Percentiles rank a stretch among this genome's conserved stretches.
Conservation (phyloP, 1,284 basidiomycete species). For the Kalmanozyma brasiliensis region DNA sequence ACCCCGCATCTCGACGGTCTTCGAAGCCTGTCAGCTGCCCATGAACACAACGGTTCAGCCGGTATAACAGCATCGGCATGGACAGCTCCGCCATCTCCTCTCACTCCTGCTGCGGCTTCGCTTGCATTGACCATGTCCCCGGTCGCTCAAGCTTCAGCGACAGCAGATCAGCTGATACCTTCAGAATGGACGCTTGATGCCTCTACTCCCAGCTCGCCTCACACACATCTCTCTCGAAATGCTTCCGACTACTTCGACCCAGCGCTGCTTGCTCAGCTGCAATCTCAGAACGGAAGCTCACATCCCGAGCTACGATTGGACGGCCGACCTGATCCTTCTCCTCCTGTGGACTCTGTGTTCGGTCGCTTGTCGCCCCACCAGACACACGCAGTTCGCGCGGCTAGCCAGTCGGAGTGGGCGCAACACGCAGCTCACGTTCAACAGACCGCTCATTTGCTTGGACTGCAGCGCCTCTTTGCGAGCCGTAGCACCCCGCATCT, state of each 20-base stretch:
- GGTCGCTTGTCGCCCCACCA: conserved; percentile 91
- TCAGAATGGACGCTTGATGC: conserved; percentile 29
- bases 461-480: conserved; percentile 40
- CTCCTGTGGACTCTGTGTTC: conserved; percentile 72
- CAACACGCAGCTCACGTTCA: conserved; percentile 47
- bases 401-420: conserved; percentile 80
- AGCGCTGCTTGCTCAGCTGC: conserved; percentile 28
- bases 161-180: conserved; percentile 20
- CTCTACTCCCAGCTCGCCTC: conserved; percentile 27
- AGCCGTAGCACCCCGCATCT: conserved; percentile 48
- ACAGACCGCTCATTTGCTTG: conserved; percentile 39
- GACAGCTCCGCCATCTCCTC: conserved; percentile 31
- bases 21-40: conserved; percentile 9
- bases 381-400: conserved; percentile 93
- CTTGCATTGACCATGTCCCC: conserved; percentile 36
- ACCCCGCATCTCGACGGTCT: conserved; percentile 35
- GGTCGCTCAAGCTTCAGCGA: conserved; percentile 17
- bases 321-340: conserved; percentile 9
- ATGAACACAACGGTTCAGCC: conserved; percentile 9
- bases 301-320: conserved; percentile 33
- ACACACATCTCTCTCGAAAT: conserved; percentile 17
- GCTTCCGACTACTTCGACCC: conserved; percentile 46
- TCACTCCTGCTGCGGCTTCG: conserved; percentile 18
- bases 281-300: conserved; percentile 25
- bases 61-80: conserved; percentile 6